Evolutionary conservation across 441 rosid species (phyloP), one percentile per base, ranked within the genome.

Genomic region (Mallotus repandus): DNA sequence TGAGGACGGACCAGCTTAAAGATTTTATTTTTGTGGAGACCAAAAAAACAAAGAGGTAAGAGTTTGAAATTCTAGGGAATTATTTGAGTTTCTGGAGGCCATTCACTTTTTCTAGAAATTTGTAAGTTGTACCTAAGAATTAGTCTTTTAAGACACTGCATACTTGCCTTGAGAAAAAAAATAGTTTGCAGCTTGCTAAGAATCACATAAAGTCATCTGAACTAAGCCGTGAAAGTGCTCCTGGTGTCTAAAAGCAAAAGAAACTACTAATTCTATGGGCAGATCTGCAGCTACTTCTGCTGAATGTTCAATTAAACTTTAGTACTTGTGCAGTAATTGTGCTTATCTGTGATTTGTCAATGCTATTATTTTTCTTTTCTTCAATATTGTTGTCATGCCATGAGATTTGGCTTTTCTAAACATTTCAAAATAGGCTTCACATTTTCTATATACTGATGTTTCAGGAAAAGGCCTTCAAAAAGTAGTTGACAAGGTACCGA

Each of bases 391-490:
- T 63, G 63, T 50, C 19, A 13, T 59, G 56, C 8, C 12, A 6
- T 29, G 19, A 63, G 32, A 72, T 29, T 46, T 69, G 11, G 43
- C n/a, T 59, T 5, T 12, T 68, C 45, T 54, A 11, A 21, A 74
- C 32, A 45, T 59, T 66, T 10, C 52, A 71, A 55, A 38, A 45
- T 66, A 18, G 52, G 21, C 78, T 84, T 73, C 66, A 38, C 29
- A 54, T 74, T 68, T 58, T 72, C 48, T 72, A 56, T 68, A 53
- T 78, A 49, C 52, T 77, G 21, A 76, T 83, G 75, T 77, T 87
- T 74, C 87, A 96, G 98, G 89, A 74, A 91, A 84, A 85, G 91
- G 84, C 75, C 72, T 93, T 64, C 87, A 84, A 68, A 89, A 81
- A 75, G 81, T 86, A 81, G 83, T 74, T 71, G 81, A 83, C 82